Conservation (phyloP, 768 basidiomycete genomes). For the Suillus fuscotomentosus region DNA sequence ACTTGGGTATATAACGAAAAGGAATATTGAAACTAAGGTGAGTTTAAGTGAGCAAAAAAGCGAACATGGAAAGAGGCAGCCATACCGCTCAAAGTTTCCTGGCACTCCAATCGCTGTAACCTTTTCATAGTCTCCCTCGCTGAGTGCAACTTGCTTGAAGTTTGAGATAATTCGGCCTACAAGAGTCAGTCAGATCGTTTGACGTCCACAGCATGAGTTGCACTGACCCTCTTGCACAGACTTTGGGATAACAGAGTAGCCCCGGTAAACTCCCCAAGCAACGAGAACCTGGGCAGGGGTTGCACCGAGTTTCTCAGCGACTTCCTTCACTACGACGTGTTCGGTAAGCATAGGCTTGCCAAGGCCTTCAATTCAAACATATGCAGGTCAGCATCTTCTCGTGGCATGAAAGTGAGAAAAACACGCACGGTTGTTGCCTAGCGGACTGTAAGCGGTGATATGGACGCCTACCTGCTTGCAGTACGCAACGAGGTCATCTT, state of each 20-base stretch:
- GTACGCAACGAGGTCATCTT: constrained; percentile 69
- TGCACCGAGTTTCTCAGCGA: constrained; percentile 62
- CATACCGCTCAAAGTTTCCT: constrained; percentile 24
- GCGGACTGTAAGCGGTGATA: constrained; percentile 68
- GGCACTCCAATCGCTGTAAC: constrained; percentile 27
- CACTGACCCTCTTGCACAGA: constrained; percentile 56
- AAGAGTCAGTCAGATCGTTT: background rate
- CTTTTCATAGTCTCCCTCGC: constrained; percentile 63
- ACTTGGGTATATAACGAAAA: constrained; percentile 52
- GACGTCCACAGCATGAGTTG: constrained; percentile 2
- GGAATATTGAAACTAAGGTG: constrained; percentile 55
- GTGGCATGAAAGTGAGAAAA: background rate
- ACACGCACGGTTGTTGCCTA: constrained; percentile 73
- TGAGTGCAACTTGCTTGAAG: constrained; percentile 72
- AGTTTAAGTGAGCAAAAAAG: background rate
- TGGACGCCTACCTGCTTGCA: constrained; percentile 71
- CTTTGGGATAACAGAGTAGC: constrained; percentile 85
- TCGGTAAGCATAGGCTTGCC: constrained; percentile 70
- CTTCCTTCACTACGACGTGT: constrained; percentile 53
- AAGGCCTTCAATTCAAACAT: constrained; percentile 38
- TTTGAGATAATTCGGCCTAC: constrained; percentile 68
- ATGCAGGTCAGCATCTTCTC: background rate
- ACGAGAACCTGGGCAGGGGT: constrained; percentile 81
- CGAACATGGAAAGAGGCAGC: background rate
- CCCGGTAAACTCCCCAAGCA: constrained; percentile 75